Base-by-base conservation (phyloP, 2,329 filamentous ascomycete genomes). In the Claviceps lovelessii region DNA sequence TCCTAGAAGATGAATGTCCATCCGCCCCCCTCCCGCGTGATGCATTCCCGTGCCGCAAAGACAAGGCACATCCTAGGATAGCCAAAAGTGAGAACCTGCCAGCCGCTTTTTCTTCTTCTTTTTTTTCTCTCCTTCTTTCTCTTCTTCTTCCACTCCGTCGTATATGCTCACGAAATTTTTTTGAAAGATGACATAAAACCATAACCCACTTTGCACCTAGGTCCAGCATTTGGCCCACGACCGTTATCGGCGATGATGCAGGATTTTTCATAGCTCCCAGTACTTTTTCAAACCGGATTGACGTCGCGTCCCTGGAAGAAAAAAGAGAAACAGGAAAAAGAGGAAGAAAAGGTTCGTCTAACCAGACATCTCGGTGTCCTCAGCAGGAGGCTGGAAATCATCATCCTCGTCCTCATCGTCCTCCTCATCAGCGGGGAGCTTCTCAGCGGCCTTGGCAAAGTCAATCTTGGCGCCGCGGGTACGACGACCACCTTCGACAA, bases 401-500 rank as follows among this genome's bases (percentile, higher is more conserved):
- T 87, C 84, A 49, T 86, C 86, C 0, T 93, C 86, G 48, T 90
- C 88, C 35, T 91, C 84, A 15, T 88, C 86, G 5, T 90, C 86
- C 8, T 87, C 84, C n/a, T 83, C 49, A 7, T 42, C 80, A 59
- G 77, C 80, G 49, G 80, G 82, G 63, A 86, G 80, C 70, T 95
- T 83, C 71, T 86, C 78, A 31, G 88, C 89, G 23, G 90, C 90
- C 76, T 95, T 90, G 65, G 86, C 86, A 73, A 88, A 97, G 77
- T 97, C 88, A 68, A 97, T 96, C 66, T 84, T 79, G 71, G 88
- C 88, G 67, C 90, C 90, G 66, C 91, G 91, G 59, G 91, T 97
- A 71, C 93, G 91, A 64, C 84, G 81, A 59, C 85, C 85, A 60
- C 77, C 79, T 56, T 74, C 69, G 67, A 97, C 83, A 69, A 97